phyloP scores from a whole-genome alignment of 257 asterid species.

The Penstemon barbatus region DNA sequence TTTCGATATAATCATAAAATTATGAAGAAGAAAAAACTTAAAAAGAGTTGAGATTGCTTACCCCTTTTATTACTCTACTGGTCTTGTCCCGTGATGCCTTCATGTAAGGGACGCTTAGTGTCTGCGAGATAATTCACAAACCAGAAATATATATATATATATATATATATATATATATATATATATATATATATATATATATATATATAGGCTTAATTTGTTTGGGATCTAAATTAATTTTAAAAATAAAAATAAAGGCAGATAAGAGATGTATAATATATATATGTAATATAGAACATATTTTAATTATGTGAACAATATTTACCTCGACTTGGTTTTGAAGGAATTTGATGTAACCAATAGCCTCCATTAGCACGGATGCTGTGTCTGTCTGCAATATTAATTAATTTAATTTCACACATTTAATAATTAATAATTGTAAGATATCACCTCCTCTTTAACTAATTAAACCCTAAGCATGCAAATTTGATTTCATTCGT shows the following conservation, averaged over 20 bases:
- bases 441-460: not conserved
- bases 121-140: conserved; percentile 41
- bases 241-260: no score
- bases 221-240: no score
- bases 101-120: conserved; percentile 84
- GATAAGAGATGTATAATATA: no score
- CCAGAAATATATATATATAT: not conserved
- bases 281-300: no score
- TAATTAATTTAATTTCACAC: conserved; percentile 24
- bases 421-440: no score
- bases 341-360: conserved; percentile 90
- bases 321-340: conserved; percentile 85
- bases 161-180: no score
- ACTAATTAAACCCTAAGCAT: conserved; percentile 22
- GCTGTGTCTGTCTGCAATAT: conserved; percentile 94
- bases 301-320: no score
- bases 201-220: no score
- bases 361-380: conserved; percentile 95
- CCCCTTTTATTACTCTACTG: conserved; percentile 53
- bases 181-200: no score
- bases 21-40: no score
- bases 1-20: no score
- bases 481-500: conserved; percentile 4
- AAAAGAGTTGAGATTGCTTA: conserved; percentile 27
- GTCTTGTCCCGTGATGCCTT: conserved; percentile 63